Evolutionary conservation across 129 eudicot species (phyloP).

Genomic region (Scalesia atractyloides): DNA sequence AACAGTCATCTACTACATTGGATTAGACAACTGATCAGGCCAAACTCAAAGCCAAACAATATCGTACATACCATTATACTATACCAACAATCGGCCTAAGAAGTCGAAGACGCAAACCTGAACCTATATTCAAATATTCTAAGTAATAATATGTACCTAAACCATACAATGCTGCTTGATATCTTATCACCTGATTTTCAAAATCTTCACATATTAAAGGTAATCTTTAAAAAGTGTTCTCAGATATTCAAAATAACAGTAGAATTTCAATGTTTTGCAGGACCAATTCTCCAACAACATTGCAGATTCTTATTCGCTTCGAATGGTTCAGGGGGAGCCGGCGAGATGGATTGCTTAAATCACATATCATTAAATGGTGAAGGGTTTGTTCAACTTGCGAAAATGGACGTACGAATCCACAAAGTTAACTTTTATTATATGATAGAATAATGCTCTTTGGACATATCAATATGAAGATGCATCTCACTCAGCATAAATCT

Average conservation of each 20-base stretch:
- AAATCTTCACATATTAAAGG: background rate
- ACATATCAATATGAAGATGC: conserved; percentile 27
- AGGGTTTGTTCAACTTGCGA: conserved; percentile 36
- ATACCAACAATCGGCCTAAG: too few species aligned
- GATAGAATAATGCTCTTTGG: conserved; percentile 26
- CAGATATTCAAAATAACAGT: background rate
- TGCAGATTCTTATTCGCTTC: conserved; percentile 26
- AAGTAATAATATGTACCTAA: too few species aligned
- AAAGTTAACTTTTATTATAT: conserved; percentile 15
- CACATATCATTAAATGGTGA: conserved; percentile 5
- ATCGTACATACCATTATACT: background rate
- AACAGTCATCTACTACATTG: too few species aligned
- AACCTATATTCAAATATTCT: too few species aligned
- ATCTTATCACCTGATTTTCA: background rate
- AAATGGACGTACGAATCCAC: conserved; percentile 45
- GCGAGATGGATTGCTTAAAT: conserved; percentile 17
- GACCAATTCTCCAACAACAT: conserved; percentile 30
- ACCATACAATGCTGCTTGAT: background rate
- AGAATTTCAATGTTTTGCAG: conserved; percentile 17
- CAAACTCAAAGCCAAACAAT: background rate
- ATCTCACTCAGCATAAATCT: conserved; percentile 12
- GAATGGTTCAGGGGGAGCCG: background rate
- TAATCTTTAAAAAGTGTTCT: background rate
- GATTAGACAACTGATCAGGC: background rate
- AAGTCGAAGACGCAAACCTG: too few species aligned